Base-by-base conservation (phyloP, 768 basidiomycete species). In the Daedaleopsis sinensis region DNA sequence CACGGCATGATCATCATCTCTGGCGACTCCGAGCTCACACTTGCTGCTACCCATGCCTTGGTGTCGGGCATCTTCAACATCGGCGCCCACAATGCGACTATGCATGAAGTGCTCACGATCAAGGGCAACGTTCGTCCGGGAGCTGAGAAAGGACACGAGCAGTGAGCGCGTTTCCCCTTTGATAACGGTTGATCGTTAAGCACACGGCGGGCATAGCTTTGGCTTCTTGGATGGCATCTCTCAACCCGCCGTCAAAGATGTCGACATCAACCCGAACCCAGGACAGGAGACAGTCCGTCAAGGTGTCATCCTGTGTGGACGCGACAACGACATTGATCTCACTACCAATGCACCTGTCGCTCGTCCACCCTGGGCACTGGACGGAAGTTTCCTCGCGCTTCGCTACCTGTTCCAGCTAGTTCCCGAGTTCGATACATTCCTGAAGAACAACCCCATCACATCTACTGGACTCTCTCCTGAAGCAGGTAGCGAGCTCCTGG, bases 1-100 rank as follows among this genome's bases (percentile, higher is more conserved):
- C 78, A 87, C 62, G 83, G 82, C 13, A 69, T 84, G 18, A 75
- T 85, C 57, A 65, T 85, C 42, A 71, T 86, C 52, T 77, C 84
- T 27, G 82, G 80, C 2, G 81, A 83, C 39, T 72, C 74, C 44
- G 76, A 76, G 46, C 65, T 57, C 16, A 77, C 75, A 0, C 71
- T 80, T 46, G 62, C 79, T 18, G 60, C 58, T 19, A 58, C 56
- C 12, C 42, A 64, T 16, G 52, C 47, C 23, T 24, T 49, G 10
- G 51, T 68, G 46, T 76, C 76, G 16, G 58, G 58, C 52, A 58
- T 70, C 42, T 52, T 54, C 65, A 73, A 72, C 62, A 58, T 79
- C 21, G 35, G 62, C 1, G 66, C 75, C 21, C 67, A 80, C 35
- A 71, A 80, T 43, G 54, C 56, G 0, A 68, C 80, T 13, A 74